Conservation (phyloP, 2,329 filamentous ascomycete species). For the Fonsecaea multimorphosa region DNA sequence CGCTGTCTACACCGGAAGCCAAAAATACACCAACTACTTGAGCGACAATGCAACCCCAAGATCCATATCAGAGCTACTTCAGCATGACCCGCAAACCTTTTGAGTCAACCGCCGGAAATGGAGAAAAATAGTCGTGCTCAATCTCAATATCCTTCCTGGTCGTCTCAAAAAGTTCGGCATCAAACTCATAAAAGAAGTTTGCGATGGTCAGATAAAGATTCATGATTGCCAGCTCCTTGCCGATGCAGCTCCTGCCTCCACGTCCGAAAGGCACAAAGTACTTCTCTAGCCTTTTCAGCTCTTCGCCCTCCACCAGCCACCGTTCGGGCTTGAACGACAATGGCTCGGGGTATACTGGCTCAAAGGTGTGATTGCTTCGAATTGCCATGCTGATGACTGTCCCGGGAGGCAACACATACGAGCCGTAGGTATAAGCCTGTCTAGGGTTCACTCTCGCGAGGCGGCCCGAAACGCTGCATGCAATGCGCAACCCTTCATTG, state of each 20-base stretch:
- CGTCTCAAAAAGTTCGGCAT: slow-evolving; percentile 42
- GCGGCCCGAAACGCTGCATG: slow-evolving; percentile 49
- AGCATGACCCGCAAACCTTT: slow-evolving; percentile 40
- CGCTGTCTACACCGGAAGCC: too few species aligned
- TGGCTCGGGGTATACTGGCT: slow-evolving; percentile 50
- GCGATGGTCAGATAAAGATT: slow-evolving; percentile 43
- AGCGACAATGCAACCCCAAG: too few species aligned
- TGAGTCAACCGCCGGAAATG: slow-evolving; percentile 39
- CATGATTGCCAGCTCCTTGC: slow-evolving; percentile 42
- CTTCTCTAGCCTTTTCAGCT: slow-evolving; percentile 38
- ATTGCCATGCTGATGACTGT: slow-evolving; percentile 39
- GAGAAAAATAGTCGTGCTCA: slow-evolving; percentile 42
- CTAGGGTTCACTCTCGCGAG: slow-evolving; percentile 32
- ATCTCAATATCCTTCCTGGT: slow-evolving; percentile 42
- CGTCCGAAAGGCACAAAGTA: slow-evolving; percentile 41
- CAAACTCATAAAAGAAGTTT: slow-evolving; percentile 41
- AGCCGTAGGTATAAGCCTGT: slow-evolving; percentile 25
- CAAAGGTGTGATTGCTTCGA: slow-evolving; percentile 33
- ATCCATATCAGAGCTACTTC: too few species aligned
- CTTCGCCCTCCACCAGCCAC: slow-evolving; percentile 38
- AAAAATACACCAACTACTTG: too few species aligned
- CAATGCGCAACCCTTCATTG: slow-evolving; percentile 58
- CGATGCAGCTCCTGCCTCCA: slow-evolving; percentile 41
- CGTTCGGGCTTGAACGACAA: slow-evolving; percentile 43
- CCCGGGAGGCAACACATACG: slow-evolving; percentile 34